Base-by-base conservation (phyloP, 2,329 filamentous ascomycete species). In the Fusarium foetens region DNA sequence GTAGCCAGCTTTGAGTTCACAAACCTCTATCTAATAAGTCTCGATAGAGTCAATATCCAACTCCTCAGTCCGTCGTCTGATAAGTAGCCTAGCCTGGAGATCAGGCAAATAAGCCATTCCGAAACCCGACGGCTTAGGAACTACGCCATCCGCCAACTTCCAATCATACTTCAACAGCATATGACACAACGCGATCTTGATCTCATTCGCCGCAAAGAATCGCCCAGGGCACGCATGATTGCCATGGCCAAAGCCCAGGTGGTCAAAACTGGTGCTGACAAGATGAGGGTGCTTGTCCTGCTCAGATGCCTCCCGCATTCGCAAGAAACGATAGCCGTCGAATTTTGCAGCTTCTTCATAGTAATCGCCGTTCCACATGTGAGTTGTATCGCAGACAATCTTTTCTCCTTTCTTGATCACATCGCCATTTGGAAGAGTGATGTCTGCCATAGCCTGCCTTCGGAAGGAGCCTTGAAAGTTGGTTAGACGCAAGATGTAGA, bases 171-270 rank as follows among this genome's bases (percentile, higher is more conserved):
- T 86, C 27, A 85, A 70, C 1, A 88, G 59, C 41, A 88, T 72
- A 64, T 87, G 83, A 5, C 84, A 80, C 5, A 89, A 63, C 2
- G 86, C 77, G 74, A 89, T 84, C 78, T 89, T 89, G 41, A 87
- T 79, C 76, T 87, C 86, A 49, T 85, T 84, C 0, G 84, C 82
- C 0, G 86, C 86, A 68, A 88, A 88, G 78, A 89, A 89, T 1
- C 87, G 82, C 0, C 87, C 87, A 0, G 85, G 84, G 55, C 87
- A 86, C 2, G 84, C 85, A 76, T 89, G 86, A 45, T 84, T 79
- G 0, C 88, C 88, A 65, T 88, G 85, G 0, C 88, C 87, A 73
- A 90, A 90, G 0, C 83, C 80, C 23, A 89, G 70, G 17, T 87
- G 84, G 11, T 81, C 77, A 14, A 84, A 79, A 23, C 82, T 83